These are phyloP conservation scores for Solanum sejunctum DNA, from an alignment of 257 asterid species.

Conservation along the genomic window DNA sequence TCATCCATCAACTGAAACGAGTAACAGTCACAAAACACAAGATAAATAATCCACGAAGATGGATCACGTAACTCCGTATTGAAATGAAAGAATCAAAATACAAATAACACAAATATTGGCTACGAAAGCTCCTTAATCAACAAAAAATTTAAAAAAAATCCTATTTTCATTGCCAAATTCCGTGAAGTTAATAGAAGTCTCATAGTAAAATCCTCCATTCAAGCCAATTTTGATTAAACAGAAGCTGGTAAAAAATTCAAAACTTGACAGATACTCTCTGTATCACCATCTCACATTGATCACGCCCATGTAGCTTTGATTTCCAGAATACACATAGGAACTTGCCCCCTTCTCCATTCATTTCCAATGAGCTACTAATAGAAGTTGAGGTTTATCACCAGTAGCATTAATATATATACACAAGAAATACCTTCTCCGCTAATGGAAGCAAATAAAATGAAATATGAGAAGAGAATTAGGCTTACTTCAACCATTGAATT, in stretches of 20 bases:
- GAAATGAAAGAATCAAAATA: not conserved
- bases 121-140: not conserved
- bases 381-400: not conserved
- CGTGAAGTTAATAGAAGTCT: not conserved
- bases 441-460: not conserved
- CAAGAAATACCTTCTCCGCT: not conserved
- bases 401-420: not conserved
- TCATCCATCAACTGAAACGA: not conserved
- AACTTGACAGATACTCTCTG: not conserved
- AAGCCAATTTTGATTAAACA: not conserved
- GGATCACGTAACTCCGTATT: not conserved
- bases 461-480: not conserved
- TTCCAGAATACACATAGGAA: not conserved
- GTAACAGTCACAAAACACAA: not conserved
- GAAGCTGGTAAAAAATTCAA: not conserved
- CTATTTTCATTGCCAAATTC: too few species aligned
- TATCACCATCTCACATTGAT: not conserved
- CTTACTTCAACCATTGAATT: not conserved
- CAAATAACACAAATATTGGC: not conserved
- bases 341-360: not conserved
- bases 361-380: not conserved
- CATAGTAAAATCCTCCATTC: not conserved
- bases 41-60: not conserved
- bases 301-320: not conserved
- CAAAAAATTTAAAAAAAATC: too few species aligned